Base-by-base conservation (phyloP, 2,329 filamentous ascomycete species). In the Sporothrix pseudoabietina region DNA sequence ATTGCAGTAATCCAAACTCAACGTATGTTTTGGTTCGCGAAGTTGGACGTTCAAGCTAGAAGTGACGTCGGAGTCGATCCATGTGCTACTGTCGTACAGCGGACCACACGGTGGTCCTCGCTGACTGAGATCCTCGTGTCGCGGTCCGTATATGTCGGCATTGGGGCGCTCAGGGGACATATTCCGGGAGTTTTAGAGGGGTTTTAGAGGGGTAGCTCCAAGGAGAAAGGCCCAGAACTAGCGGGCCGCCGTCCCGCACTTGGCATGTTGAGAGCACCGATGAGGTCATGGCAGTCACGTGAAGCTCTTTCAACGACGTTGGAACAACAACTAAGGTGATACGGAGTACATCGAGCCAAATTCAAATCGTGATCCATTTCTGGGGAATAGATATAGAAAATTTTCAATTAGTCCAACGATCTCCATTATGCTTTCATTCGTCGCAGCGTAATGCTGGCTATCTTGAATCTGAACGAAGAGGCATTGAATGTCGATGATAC, bases 181-280 rank as follows among this genome's bases (percentile, higher is more conserved):
- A 30, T 47, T 14, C 10, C 39, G n/a, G 6, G 10, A 9, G 8
- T 47, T 47, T 44, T 30, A 47, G 39, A 47, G 61, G 61, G 61
- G 61, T 10, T 47, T 65, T 47, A 26, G 61, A 44, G 61, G 61
- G 61, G 61, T 19, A 66, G 61, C 61, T 66, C n/a, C n/a, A 66
- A 22, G 9, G n/a, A 63, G 14, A 12, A 63, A 22, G n/a, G n/a
- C 14, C 39, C n/a, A 44, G 39, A 44, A 47, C 30, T n/a, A 66
- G 61, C 39, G 61, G 61, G 61, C 61, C 39, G 22, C 22, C 22
- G 22, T 41, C 39, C 61, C 61, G 39, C 39, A 47, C 16, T 47
- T 30, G 26, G 54, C 12, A 19, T 63, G 14, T 14, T 10, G 14
- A 35, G n/a, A 59, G 30, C 19, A 16, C 55, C 9, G 57, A 66